phyloP scores from a whole-genome alignment of 768 basidiomycete species.

The Mycena chlorophos region DNA sequence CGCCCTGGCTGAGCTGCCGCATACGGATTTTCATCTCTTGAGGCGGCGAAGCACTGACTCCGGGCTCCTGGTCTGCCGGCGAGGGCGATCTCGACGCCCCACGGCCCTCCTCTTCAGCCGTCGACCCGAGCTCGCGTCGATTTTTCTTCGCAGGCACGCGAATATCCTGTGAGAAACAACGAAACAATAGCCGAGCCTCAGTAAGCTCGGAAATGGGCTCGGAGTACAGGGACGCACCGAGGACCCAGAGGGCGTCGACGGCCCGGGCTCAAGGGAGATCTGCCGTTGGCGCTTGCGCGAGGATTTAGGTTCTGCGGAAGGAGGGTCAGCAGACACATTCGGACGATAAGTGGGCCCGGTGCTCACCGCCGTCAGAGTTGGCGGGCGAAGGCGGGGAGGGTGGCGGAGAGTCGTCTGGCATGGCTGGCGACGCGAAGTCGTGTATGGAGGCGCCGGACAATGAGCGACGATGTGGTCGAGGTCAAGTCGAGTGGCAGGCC shows the following conservation, averaged over 20 bases:
- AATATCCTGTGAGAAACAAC: constrained; percentile 36
- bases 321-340: constrained; percentile 2
- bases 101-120: constrained; percentile 59
- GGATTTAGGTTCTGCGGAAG: constrained; percentile 44
- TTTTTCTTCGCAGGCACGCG: constrained; percentile 79
- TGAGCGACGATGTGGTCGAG: constrained; percentile 8
- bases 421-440: background rate
- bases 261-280: constrained; percentile 69
- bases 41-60: constrained; percentile 64
- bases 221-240: too few species aligned
- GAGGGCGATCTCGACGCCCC: constrained; percentile 45
- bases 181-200: constrained; percentile 4
- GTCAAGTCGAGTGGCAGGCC: background rate
- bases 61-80: constrained; percentile 44
- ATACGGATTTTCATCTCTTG: constrained; percentile 72
- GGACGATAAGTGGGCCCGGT: constrained; percentile 7
- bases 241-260: constrained; percentile 42
- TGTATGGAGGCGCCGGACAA: constrained; percentile 6
- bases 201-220: too few species aligned
- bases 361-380: constrained; percentile 42
- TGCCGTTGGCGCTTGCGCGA: constrained; percentile 78
- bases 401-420: constrained; percentile 32
- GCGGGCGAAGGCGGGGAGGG: constrained; percentile 49
- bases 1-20: constrained; percentile 76
- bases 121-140: constrained; percentile 57